phyloP scores from a whole-genome alignment of 1,139 yeast genomes.

The Geotrichum restrictum region DNA sequence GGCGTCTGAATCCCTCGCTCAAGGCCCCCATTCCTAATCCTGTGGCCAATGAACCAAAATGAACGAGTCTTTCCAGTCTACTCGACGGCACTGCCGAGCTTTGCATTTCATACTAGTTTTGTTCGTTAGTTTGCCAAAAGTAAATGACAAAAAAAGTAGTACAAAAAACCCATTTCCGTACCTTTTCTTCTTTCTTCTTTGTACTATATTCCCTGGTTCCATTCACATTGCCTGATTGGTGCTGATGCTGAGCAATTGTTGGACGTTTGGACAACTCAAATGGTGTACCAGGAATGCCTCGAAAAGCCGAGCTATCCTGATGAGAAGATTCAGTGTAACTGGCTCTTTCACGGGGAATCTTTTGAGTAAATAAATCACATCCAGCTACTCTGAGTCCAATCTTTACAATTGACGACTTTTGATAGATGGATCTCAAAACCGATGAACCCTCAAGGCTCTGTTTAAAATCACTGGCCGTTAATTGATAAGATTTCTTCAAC shows the following conservation, averaged over 20 bases:
- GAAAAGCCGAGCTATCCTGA: not conserved
- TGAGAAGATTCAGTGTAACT: not conserved
- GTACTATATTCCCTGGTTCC: conserved; percentile 15
- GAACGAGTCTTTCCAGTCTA: conserved; percentile 79
- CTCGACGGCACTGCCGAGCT: conserved; percentile 79
- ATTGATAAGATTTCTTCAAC: conserved; percentile 1
- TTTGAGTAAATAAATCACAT: conserved; percentile 7
- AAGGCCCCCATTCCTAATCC: conserved; percentile 86
- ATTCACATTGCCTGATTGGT: not conserved
- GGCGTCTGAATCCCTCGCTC: conserved; percentile 67
- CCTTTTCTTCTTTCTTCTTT: conserved; percentile 10
- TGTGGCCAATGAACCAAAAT: conserved; percentile 89
- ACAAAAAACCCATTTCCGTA: no score
- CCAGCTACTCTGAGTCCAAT: conserved; percentile 1
- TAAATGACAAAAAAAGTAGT: no score
- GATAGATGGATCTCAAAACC: conserved; percentile 9
- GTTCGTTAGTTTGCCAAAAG: no score
- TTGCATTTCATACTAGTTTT: conserved; percentile 46
- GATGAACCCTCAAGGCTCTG: conserved; percentile 9
- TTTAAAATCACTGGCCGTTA: conserved; percentile 6
- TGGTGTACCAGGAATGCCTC: not conserved
- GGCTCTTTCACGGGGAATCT: conserved; percentile 7
- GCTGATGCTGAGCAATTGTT: not conserved
- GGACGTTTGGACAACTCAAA: conserved; percentile 10
- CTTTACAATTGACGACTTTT: conserved; percentile 2